A percentile compares a stretch with the other conserved stretches of the same genome.
These are phyloP conservation scores for Epichloe scottii DNA, from an alignment of 2,329 filamentous ascomycete species.

Conservation along the genomic window DNA sequence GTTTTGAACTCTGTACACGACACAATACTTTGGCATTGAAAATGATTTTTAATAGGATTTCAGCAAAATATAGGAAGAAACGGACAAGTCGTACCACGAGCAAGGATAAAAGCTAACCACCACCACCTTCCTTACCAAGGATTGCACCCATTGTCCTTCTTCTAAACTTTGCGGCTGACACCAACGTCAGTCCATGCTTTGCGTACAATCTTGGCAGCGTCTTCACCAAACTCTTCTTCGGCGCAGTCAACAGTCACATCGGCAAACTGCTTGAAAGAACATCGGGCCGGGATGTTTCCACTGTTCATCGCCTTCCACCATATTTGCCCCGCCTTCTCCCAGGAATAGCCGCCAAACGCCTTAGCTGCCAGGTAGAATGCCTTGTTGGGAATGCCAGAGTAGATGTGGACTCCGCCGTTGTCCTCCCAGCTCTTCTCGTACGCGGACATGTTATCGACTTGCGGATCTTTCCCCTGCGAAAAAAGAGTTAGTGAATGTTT, in stretches of 20 bases:
- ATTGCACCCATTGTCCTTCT: conserved; percentile 4
- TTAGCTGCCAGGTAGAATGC: conserved; percentile 39
- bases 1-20: too few relatives aligned
- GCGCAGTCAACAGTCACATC: conserved; percentile 34
- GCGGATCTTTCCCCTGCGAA: conserved; percentile 36
- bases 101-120: background rate
- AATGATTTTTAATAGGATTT: background rate
- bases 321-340: conserved; percentile 40
- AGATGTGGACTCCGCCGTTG: conserved; percentile 42
- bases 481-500: background rate
- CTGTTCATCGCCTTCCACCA: conserved; percentile 39
- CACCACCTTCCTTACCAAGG: conserved; percentile 4
- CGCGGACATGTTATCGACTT: conserved; percentile 34
- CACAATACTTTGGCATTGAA: too few relatives aligned
- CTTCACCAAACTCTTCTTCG: conserved; percentile 27
- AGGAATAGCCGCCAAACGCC: conserved; percentile 38
- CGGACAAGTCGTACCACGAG: background rate
- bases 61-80: background rate
- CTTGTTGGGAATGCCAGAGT: conserved; percentile 44
- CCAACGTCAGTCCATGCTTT: conserved; percentile 37
- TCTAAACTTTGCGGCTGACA: conserved; percentile 18
- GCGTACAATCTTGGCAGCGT: conserved; percentile 29
- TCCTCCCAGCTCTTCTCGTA: conserved; percentile 30
- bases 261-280: conserved; percentile 36
- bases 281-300: conserved; percentile 26